Evolutionary conservation across 495 filamentous ascomycete genomes (phyloP).

Genomic region (Penicillium paradoxum): DNA sequence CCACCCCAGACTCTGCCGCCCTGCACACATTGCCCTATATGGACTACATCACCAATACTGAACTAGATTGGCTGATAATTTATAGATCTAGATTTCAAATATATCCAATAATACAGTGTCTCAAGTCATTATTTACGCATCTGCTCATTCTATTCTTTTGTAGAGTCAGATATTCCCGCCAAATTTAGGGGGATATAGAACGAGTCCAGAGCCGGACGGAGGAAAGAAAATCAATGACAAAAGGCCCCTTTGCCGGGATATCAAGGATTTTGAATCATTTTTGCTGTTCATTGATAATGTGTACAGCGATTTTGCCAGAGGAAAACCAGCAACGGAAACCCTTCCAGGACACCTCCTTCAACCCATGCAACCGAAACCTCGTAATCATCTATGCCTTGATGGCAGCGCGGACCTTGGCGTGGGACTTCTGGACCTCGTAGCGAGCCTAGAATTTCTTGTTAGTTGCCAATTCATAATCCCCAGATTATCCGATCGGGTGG

Average conservation of each 20-base stretch:
- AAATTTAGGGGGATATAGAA: constrained; percentile 13
- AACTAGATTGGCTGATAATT: not conserved
- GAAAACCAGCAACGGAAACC: constrained; percentile 45
- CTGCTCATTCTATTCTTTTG: constrained; percentile 14
- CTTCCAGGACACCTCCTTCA: constrained; percentile 46
- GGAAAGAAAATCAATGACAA: constrained; percentile 21
- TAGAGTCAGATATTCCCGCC: constrained; percentile 4
- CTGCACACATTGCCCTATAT: constrained; percentile 27
- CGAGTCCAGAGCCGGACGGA: constrained; percentile 21
- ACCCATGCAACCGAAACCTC: constrained; percentile 47
- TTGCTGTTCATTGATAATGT: constrained; percentile 47
- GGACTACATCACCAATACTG: constrained; percentile 7
- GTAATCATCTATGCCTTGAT: constrained; percentile 48
- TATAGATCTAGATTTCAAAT: constrained; percentile 3
- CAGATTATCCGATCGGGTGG: constrained; percentile 3
- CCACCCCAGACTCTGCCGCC: constrained; percentile 28
- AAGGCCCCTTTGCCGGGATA: constrained; percentile 38
- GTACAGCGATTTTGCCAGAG: constrained; percentile 45
- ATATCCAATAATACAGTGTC: not conserved
- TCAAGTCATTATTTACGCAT: constrained; percentile 9
- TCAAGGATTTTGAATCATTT: constrained; percentile 49
- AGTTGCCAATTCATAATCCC: constrained; percentile 4
- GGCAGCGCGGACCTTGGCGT: constrained; percentile 66
- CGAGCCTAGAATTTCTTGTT: constrained; percentile 52
- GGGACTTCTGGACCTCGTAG: constrained; percentile 91